phyloP scores from a whole-genome alignment of 164 flowering plant species.

The Sextonia rubra region DNA sequence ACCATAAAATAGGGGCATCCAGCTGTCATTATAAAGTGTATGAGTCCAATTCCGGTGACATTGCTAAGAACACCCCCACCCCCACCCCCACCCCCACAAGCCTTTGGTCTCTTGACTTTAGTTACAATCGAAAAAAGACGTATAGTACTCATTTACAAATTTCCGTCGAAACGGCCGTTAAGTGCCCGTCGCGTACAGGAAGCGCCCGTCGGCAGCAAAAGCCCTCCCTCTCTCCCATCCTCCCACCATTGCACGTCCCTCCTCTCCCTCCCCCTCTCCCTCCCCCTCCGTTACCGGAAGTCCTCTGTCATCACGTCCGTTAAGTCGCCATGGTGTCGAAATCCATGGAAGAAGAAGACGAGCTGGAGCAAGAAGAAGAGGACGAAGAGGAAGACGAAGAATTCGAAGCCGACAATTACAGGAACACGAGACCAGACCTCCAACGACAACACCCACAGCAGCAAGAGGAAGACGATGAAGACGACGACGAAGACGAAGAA shows the following conservation, averaged over 20 bases:
- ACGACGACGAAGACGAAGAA: background rate
- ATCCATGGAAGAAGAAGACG: slow-evolving; percentile 55
- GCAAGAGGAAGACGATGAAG: slow-evolving; percentile 30
- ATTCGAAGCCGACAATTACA: background rate
- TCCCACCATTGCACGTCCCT: slow-evolving; percentile 6
- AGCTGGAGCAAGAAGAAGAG: slow-evolving; percentile 19
- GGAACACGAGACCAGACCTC: background rate
- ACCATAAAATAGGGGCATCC: too few species aligned
- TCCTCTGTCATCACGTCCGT: background rate
- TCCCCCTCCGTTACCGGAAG: background rate
- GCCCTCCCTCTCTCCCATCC: slow-evolving; percentile 5
- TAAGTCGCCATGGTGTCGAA: slow-evolving; percentile 1
- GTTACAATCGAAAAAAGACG: background rate
- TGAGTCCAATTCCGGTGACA: too few species aligned
- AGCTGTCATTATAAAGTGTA: too few species aligned
- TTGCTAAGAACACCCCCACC: too few species aligned
- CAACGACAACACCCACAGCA: too few species aligned
- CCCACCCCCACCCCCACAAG: too few species aligned
- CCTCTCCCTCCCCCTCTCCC: background rate
- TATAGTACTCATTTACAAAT: too few species aligned
- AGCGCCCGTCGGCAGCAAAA: slow-evolving; percentile 27
- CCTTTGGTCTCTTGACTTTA: too few species aligned
- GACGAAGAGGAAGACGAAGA: slow-evolving; percentile 38
- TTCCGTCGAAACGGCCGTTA: slow-evolving; percentile 13
- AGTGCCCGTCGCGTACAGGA: background rate